phyloP scores from a whole-genome alignment of 768 basidiomycete species.

The Boletus reticuloceps region DNA sequence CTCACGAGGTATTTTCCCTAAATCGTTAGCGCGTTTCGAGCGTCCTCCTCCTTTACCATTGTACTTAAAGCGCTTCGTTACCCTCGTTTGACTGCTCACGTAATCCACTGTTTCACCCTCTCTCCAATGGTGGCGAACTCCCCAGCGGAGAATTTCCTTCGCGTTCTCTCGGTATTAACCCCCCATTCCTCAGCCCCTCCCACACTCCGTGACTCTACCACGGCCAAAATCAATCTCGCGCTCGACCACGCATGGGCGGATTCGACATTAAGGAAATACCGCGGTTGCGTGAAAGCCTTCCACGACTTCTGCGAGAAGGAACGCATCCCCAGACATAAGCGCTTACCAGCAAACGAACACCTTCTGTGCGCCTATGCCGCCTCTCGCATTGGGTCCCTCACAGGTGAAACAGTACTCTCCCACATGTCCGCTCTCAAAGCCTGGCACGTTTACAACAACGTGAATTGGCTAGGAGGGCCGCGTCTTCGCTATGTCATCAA shows the following conservation, averaged over 20 bases:
- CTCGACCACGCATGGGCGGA: no score
- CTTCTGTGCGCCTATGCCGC: neutral
- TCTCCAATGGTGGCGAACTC: no score
- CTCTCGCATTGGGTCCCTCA: neutral
- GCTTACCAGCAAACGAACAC: neutral
- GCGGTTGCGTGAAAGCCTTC: no score
- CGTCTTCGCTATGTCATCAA: neutral
- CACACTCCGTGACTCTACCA: no score
- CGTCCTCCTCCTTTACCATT: slow-evolving; percentile 1
- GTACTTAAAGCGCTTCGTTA: neutral
- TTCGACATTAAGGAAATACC: no score
- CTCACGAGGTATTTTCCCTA: slow-evolving; percentile 34
- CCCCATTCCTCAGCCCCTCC: no score
- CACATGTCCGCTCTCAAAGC: neutral
- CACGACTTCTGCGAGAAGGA: no score
- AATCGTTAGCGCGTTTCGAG: slow-evolving; percentile 2
- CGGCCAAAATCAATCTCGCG: fast-evolving
- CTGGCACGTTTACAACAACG: neutral
- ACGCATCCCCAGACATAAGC: no score
- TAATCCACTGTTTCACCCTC: no score
- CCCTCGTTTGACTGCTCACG: no score
- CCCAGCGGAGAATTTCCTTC: no score
- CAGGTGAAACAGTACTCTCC: fast-evolving
- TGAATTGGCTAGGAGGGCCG: neutral
- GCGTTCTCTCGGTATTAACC: no score